A percentile compares a stretch with the other conserved stretches of the same genome.
Evolutionary conservation across 345 rosid genomes (phyloP).

Genomic region (Syzygium jambos): DNA sequence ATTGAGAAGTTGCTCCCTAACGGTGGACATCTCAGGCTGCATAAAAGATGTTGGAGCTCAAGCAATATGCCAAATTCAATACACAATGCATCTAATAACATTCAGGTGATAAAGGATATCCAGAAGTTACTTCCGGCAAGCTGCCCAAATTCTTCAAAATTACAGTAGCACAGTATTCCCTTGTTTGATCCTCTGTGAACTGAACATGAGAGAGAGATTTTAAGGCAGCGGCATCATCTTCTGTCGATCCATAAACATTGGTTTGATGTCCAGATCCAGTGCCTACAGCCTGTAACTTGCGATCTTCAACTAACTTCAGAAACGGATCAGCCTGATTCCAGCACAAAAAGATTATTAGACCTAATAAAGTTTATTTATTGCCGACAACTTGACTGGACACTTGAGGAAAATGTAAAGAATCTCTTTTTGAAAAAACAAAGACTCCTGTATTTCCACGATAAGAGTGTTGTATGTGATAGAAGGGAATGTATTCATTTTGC

Average conservation of each 20-base stretch:
- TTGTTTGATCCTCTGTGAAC: conserved; percentile 45
- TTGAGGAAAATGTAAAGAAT: background rate
- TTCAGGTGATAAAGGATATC: background rate
- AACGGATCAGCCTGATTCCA: conserved; percentile 77
- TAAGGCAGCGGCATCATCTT: conserved; percentile 59
- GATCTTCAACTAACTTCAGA: conserved; percentile 63
- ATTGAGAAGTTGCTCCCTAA: conserved; percentile 45
- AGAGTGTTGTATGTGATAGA: background rate
- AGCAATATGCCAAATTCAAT: background rate
- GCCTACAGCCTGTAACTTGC: conserved; percentile 56
- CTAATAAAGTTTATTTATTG: background rate
- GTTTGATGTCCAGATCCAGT: conserved; percentile 16
- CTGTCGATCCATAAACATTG: conserved; percentile 53
- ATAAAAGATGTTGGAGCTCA: conserved; percentile 1
- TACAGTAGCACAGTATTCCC: conserved; percentile 53
- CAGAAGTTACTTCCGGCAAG: conserved; percentile 41
- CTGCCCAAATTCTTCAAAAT: conserved; percentile 59
- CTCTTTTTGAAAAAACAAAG: background rate
- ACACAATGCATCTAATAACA: background rate
- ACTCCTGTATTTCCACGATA: background rate
- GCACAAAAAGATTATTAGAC: background rate
- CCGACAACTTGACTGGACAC: background rate
- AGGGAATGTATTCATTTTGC: background rate
- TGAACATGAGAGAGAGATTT: conserved; percentile 48
- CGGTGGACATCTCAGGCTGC: conserved; percentile 52